Percentiles rank a stretch among this genome's conserved stretches.
Conservation (phyloP, 768 basidiomycete genomes). For the Tulasnella sp. region DNA sequence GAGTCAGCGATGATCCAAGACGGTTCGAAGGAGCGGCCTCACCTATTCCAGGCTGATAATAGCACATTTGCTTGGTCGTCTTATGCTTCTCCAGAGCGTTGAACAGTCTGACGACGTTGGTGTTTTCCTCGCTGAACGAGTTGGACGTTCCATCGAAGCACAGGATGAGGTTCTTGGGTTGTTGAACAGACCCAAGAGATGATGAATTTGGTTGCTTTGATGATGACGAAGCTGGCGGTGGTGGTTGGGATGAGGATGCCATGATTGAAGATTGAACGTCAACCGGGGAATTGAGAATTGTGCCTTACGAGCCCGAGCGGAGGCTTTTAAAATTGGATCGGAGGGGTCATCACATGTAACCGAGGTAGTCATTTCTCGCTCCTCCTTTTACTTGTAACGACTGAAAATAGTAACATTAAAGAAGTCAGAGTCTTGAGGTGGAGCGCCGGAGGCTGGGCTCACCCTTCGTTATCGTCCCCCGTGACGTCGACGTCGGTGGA, state of each 20-base stretch:
- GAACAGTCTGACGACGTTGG: slow-evolving; percentile 63
- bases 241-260: background rate
- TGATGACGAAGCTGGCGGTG: background rate
- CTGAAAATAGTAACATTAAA: background rate
- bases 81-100: slow-evolving; percentile 50
- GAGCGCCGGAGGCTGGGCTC: background rate
- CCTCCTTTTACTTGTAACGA: background rate
- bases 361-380: background rate
- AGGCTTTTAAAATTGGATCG: background rate
- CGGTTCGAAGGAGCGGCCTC: background rate
- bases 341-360: background rate
- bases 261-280: background rate
- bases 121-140: slow-evolving; percentile 28
- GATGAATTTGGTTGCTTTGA: background rate
- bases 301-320: background rate
- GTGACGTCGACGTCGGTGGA: background rate
- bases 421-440: background rate
- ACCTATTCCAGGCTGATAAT: slow-evolving; percentile 42
- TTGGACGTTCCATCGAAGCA: slow-evolving; percentile 57
- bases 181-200: background rate
- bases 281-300: background rate
- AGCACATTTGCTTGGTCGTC: slow-evolving; percentile 44
- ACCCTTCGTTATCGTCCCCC: background rate
- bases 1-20: background rate
- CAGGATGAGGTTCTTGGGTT: slow-evolving; percentile 37